Evolutionary conservation across 371 early-diverging fungal genomes (phyloP), one percentile per base, ranked within the genome.

Genomic region (Mucor plumbeus): DNA sequence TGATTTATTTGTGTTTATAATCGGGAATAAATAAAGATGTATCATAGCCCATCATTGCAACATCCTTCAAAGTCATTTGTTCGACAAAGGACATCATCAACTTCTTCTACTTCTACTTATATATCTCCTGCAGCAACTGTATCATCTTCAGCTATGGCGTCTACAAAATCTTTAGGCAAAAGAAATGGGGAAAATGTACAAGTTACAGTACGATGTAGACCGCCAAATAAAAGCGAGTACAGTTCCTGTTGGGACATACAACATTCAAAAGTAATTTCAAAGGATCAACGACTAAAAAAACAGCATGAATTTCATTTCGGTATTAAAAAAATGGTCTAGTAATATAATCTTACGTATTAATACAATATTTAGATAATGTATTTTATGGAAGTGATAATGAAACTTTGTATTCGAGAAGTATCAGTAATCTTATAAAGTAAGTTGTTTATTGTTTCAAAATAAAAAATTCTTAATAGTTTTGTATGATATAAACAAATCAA

Each of bases 371-470:
- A 78, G 75, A 74, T 56, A 50, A 72, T 69, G 75, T 72, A 38
- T 69, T 70, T 48, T 73, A 77, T 62, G 74, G 71, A 31, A 71
- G 70, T 48, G 61, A 73, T 31, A 73, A 74, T 58, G 66, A 63
- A 14, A 41, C 26, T 10, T 43, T 87, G 3, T 82, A 84, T 64
- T 50, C 71, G 8, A 55, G 61, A 10, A 70, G 76, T 41, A 77
- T 78, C 21, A 43, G 70, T 15, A 69, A 78, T 48, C 65, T 82
- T 26, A 73, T 86, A 31, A 66, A 68, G 69, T 77, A 74, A 64
- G 68, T 71, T 26, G 26, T 39, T 36, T 53, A 17, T 58, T 41
- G 38, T 36, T 53, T 53, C 53, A 53, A 14, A 21, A 21, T 21
- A 31, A 53, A 31, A 5, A 38, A 38, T 26, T 26, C 26, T 26